Evolutionary conservation across 2,329 filamentous ascomycete genomes (phyloP), one percentile per base, ranked within the genome.

Genomic region (Rugonectria rugulosa): DNA sequence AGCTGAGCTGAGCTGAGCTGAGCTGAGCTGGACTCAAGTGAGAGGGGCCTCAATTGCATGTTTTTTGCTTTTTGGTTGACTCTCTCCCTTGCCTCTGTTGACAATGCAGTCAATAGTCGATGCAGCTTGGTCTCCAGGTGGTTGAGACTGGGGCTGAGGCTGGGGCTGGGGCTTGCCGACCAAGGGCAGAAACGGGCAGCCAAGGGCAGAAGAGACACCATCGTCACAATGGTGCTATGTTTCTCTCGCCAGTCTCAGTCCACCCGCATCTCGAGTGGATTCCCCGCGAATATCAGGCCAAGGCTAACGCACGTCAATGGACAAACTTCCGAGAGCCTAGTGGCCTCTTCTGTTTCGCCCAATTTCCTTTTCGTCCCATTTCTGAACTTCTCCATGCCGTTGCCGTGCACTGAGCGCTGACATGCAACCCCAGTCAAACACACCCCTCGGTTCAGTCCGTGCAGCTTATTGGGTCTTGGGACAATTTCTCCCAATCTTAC

Each of bases 381-480:
- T 55, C n/a, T n/a, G n/a, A n/a, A n/a, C n/a, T n/a, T n/a, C 54
- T 61, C 58, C 52, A 64, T 65, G 48, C 42, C 46, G 41, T 62
- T 56, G 56, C 49, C 32, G 44, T 59, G 53, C 50, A 53, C 49
- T 52, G 58, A 59, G 56, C 60, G 65, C 61, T 68, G 58, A 68
- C 63, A 59, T 58, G 64, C 60, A 66, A 61, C 66, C 64, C 53
- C 70, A 88, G 86, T 69, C 80, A 84, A 75, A 87, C 86, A 50
- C 73, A 82, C 64, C 81, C 83, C 61, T 81, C 83, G 46, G 81
- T 87, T 60, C 81, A 82, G 60, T 88, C 88, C 38, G 90, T 97
- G 63, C 87, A 90, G 69, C 82, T 97, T 40, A 81, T 95, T 66
- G 94, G 94, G 60, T 97, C 92, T 61, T 98, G 94, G 94, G 93